phyloP scores from a whole-genome alignment of 2,329 filamentous ascomycete genomes.

The Claviceps lovelessii region DNA sequence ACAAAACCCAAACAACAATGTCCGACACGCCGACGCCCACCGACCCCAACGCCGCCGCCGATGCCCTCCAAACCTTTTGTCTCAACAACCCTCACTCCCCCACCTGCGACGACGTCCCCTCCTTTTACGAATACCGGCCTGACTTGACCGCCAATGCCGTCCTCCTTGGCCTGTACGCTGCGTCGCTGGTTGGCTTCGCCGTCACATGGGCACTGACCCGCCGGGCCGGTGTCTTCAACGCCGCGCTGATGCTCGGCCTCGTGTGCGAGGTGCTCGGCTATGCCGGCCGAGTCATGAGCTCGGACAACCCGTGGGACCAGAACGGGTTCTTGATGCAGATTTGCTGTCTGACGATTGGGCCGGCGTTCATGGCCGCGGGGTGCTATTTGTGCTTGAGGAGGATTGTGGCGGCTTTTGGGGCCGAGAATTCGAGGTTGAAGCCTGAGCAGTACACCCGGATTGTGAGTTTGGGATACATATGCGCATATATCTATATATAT shows the following conservation, averaged over 20 bases:
- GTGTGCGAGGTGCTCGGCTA: constrained; percentile 46
- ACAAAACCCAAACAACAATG: background rate
- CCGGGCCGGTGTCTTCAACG: constrained; percentile 33
- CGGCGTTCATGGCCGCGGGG: constrained; percentile 49
- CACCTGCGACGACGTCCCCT: constrained; percentile 18
- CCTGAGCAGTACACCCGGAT: constrained; percentile 35
- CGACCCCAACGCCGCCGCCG: background rate
- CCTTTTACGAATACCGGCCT: constrained; percentile 37
- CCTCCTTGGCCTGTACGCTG: constrained; percentile 35
- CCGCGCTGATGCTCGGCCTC: constrained; percentile 40
- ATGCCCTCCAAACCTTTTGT: constrained; percentile 12
- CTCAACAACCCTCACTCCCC: constrained; percentile 12
- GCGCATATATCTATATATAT: no score
- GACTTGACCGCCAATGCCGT: constrained; percentile 34
- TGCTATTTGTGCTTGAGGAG: constrained; percentile 47
- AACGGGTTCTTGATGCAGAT: constrained; percentile 41
- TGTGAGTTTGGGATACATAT: constrained; percentile 16
- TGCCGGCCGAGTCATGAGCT: constrained; percentile 39
- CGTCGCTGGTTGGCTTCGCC: constrained; percentile 28
- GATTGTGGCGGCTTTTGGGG: constrained; percentile 33
- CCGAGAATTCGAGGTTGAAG: constrained; percentile 32
- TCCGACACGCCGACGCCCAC: background rate
- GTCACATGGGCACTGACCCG: constrained; percentile 27
- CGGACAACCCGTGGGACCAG: constrained; percentile 36
- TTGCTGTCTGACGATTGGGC: constrained; percentile 47